Percentiles rank a stretch among this genome's conserved stretches.
Evolutionary conservation across 345 rosid genomes (phyloP).

Genomic region (Populus simonii): DNA sequence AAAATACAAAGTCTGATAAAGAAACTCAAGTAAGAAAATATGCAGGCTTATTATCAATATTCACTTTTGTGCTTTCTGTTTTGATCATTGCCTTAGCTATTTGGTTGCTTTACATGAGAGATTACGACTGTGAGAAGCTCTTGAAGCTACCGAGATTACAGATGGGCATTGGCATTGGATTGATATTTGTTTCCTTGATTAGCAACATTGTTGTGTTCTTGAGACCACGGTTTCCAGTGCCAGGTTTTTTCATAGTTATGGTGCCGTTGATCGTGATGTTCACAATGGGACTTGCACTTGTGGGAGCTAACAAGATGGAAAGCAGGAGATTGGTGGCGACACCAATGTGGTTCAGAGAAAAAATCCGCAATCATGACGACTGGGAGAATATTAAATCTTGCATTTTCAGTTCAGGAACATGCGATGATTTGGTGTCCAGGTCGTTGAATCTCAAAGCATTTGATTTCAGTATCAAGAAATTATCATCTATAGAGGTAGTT

Average conservation of each 20-base stretch:
- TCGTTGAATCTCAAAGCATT: slow-evolving; percentile 28
- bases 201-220: slow-evolving; percentile 41
- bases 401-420: slow-evolving; percentile 43
- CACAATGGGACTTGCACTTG: slow-evolving; percentile 52
- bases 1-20: slow-evolving; percentile 3
- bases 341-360: slow-evolving; percentile 50
- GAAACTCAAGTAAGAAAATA: slow-evolving; percentile 21
- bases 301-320: slow-evolving; percentile 54
- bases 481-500: slow-evolving; percentile 59
- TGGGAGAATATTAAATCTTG: slow-evolving; percentile 69
- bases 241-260: slow-evolving; percentile 47
- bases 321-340: slow-evolving; percentile 50
- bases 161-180: slow-evolving; percentile 37
- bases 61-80: slow-evolving; percentile 55
- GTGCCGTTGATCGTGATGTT: slow-evolving; percentile 53
- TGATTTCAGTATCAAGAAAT: slow-evolving; percentile 35
- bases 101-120: slow-evolving; percentile 68
- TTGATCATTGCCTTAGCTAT: slow-evolving; percentile 55
- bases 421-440: slow-evolving; percentile 41
- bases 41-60: slow-evolving; percentile 35
- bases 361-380: slow-evolving; percentile 33
- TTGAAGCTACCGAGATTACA: slow-evolving; percentile 56
- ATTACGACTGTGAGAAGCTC: slow-evolving; percentile 67
- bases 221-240: slow-evolving; percentile 44
- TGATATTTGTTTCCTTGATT: slow-evolving; percentile 48